Percentiles rank a stretch among this genome's conserved stretches.
phyloP scores from a whole-genome alignment of 768 basidiomycete species.

The Mycena vulgaris region DNA sequence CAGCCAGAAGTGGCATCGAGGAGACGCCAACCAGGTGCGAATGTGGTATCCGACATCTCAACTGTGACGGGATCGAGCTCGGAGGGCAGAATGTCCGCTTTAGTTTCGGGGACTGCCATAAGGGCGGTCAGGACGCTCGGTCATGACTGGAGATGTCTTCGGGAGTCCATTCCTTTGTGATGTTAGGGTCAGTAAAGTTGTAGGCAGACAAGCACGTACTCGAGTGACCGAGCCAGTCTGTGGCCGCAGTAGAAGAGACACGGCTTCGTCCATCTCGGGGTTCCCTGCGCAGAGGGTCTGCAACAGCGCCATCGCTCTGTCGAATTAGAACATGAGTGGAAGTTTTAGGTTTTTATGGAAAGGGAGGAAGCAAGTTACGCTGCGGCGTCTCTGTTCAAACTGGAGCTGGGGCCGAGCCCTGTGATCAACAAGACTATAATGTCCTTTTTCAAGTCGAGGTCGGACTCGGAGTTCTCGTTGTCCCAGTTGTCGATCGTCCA shows the following conservation, averaged over 20 bases:
- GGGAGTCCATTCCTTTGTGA: constrained; percentile 64
- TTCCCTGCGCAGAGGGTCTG: constrained; percentile 56
- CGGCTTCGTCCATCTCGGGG: constrained; percentile 50
- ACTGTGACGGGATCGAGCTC: background rate
- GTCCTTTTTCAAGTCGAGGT: constrained; percentile 62
- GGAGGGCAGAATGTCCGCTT: background rate
- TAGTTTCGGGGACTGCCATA: constrained; percentile 36
- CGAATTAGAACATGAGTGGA: background rate
- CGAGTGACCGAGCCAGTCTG: constrained; percentile 31
- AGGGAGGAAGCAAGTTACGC: constrained; percentile 48
- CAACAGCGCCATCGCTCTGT: constrained; percentile 52
- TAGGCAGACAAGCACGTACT: constrained; percentile 35
- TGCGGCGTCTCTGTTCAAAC: constrained; percentile 40
- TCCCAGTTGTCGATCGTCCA: constrained; percentile 70
- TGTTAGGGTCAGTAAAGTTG: background rate
- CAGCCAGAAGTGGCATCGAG: constrained; percentile 63
- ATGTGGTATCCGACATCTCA: background rate
- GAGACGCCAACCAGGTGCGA: constrained; percentile 69
- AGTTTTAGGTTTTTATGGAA: constrained; percentile 12
- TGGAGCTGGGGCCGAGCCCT: constrained; percentile 59
- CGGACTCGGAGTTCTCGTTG: constrained; percentile 43
- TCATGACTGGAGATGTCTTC: constrained; percentile 70
- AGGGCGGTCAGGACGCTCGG: constrained; percentile 63
- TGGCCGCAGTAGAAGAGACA: constrained; percentile 42
- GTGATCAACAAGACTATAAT: constrained; percentile 63